phyloP scores from a whole-genome alignment of 139 green algal species.

The Edaphochlamys debaryana region DNA sequence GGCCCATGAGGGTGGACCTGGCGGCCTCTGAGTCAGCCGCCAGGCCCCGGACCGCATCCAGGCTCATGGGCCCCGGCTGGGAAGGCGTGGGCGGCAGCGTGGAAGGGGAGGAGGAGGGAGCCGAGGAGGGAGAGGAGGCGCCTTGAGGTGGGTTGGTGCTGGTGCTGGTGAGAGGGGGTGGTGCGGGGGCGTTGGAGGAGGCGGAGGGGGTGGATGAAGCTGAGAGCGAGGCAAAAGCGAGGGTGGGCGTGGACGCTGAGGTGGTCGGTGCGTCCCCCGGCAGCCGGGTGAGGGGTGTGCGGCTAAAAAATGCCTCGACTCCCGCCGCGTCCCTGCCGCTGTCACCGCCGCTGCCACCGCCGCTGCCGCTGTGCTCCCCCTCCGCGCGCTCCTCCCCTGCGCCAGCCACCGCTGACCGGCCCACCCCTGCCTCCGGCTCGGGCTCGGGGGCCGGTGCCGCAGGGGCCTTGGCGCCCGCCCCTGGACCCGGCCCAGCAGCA shows the following conservation, averaged over 20 bases:
- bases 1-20: conserved; percentile 1
- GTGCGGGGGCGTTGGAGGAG: not conserved
- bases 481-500: no score
- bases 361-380: not conserved
- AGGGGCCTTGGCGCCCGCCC: no score
- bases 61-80: not conserved
- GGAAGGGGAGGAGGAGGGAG: not conserved
- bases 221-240: no score
- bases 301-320: not conserved
- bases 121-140: not conserved
- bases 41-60: not conserved
- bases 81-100: not conserved
- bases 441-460: no score
- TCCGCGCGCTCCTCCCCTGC: not conserved
- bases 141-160: not conserved
- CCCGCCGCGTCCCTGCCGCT: not conserved
- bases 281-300: no score
- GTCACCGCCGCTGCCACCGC: not conserved
- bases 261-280: no score
- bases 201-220: not conserved
- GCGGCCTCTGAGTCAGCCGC: not conserved
- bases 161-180: no score
- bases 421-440: no score
- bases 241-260: no score
- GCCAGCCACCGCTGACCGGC: not conserved